Evolutionary conservation across 495 filamentous ascomycete species (phyloP), one percentile per base, ranked within the genome.

Genomic region (Tuber magnatum): DNA sequence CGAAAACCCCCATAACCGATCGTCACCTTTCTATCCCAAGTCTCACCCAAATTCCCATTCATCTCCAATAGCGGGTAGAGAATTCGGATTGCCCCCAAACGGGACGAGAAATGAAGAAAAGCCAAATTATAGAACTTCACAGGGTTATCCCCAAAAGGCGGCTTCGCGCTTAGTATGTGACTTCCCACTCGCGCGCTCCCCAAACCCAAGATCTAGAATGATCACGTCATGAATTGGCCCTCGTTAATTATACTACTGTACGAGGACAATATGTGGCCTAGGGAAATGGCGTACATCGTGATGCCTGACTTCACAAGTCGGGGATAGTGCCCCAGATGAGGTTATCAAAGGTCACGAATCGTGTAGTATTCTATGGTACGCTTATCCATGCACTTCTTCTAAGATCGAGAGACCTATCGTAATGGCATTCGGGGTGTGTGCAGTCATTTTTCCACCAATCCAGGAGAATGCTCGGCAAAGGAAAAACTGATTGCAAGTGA

Each of bases 1-100:
- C 0, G 0, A 7, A 24, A 2, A 12, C 8, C 24, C 5, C 48
- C 48, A n/a, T 14, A 0, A 0, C 2, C 24, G 9, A 28, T 12
- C 22, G 14, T n/a, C 48, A 24, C 6, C 46, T 48, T 9, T 48
- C n/a, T 24, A 48, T 4, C 46, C 43, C 46, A 48, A 24, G 46
- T 7, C 46, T 48, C 2, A 9, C 46, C 46, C 46, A 48, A 48
- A 22, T 48, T 48, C 16, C 22, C 46, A 48, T 48, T 48, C 46
- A 3, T 6, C 46, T 22, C 22, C 9, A 5, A 5, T 48, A 24
- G 46, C 24, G 0, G 46, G 46, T 24, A 5, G 6, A 48, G 46
- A 6, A 48, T 24, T 24, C 46, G 9, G 24, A 48, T 24, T 22
- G 6, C 22, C 6, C 8, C 18, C 22, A 8, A 7, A 24, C 20